Conservation (phyloP, 371 early-diverging fungal genomes). For the Mortierella sp. region DNA sequence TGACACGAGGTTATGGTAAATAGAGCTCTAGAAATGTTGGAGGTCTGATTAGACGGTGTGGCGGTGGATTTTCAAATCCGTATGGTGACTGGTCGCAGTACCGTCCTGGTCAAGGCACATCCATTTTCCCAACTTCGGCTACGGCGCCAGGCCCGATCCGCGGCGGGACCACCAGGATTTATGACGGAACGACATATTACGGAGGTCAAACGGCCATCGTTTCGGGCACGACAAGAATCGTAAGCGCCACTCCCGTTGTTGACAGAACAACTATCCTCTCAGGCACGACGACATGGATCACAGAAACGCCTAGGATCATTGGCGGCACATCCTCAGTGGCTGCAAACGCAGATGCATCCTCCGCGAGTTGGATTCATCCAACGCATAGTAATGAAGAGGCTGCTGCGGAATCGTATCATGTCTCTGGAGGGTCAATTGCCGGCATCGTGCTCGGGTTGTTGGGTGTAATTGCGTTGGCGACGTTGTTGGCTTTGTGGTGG, state of each 20-base stretch:
- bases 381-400: too few relatives aligned
- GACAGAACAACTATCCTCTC: conserved; percentile 3
- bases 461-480: conserved; percentile 2
- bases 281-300: conserved; percentile 13
- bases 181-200: conserved; percentile 24
- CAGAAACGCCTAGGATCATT: conserved; percentile 12
- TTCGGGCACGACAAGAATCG: conserved; percentile 15
- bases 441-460: conserved; percentile 22
- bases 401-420: background rate
- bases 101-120: conserved; percentile 7
- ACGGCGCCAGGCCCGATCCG: background rate
- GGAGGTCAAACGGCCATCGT: conserved; percentile 12
- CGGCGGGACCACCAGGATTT: conserved; percentile 7
- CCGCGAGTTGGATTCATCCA: too few relatives aligned
- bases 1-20: too few relatives aligned
- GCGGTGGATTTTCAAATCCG: conserved; percentile 13
- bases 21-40: conserved; percentile 17
- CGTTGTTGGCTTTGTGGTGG: conserved; percentile 21
- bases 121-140: background rate
- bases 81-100: conserved; percentile 17
- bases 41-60: conserved; percentile 25
- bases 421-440: conserved; percentile 23
- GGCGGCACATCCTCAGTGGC: conserved; percentile 9
- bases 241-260: conserved; percentile 10
- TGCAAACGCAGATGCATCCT: too few relatives aligned